A percentile compares a stretch with the other conserved stretches of the same genome.
Conservation (phyloP, 164 flowering plant genomes). For the Vitis amurensis region DNA sequence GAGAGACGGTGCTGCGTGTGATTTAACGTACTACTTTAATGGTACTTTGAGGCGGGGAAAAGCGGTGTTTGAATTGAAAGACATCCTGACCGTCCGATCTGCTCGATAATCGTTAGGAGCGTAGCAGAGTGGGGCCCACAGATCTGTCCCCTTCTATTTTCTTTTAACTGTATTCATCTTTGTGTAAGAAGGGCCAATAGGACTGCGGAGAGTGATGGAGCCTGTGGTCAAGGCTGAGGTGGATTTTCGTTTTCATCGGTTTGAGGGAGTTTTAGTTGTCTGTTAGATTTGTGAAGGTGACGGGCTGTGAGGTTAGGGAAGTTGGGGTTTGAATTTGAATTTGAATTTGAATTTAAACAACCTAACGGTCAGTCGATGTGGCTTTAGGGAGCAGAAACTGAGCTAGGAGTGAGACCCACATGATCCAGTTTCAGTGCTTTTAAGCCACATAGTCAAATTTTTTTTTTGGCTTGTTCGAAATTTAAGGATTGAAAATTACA, state of each 20-base stretch:
- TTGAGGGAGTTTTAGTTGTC: neutral
- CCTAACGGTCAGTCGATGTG: slow-evolving; percentile 23
- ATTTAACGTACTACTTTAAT: slow-evolving; percentile 1
- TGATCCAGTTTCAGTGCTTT: no score
- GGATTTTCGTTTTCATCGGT: neutral
- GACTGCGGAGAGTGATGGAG: no score
- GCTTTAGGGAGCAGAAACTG: neutral
- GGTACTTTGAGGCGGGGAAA: slow-evolving; percentile 29
- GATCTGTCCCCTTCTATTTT: no score
- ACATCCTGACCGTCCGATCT: slow-evolving; percentile 28
- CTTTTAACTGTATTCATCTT: no score
- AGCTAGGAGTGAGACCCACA: no score
- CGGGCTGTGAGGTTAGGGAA: slow-evolving; percentile 7
- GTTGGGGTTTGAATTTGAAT: slow-evolving; percentile 14
- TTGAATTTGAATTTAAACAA: slow-evolving; percentile 30
- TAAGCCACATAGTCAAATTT: no score
- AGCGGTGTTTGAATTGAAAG: slow-evolving; percentile 27
- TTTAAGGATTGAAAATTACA: no score
- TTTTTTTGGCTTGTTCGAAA: no score
- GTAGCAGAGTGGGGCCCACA: slow-evolving; percentile 21
- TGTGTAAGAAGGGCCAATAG: no score
- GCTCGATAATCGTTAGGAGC: slow-evolving; percentile 33
- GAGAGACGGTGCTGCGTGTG: slow-evolving; percentile 1
- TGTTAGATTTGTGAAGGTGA: slow-evolving; percentile 2
- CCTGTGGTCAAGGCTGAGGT: no score